Base-by-base conservation (phyloP, 2,329 filamentous ascomycete genomes). In the Colletotrichum lindemuthianum region DNA sequence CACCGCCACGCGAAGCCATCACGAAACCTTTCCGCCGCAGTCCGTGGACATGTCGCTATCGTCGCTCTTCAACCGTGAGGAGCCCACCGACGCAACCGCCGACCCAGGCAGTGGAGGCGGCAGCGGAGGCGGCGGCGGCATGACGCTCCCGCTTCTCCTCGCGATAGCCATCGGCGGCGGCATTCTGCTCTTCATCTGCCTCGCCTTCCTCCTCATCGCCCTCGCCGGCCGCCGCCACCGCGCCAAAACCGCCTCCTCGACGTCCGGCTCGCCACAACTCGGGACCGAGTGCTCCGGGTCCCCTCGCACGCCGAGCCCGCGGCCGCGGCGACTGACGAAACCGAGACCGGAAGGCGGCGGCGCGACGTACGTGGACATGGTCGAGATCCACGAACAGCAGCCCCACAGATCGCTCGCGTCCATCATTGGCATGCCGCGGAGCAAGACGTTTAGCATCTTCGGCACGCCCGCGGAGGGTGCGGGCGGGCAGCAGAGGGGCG, bases 91-190 rank as follows among this genome's bases (percentile, higher is more conserved):
- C 44, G 15, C 33, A 13, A 8, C 41, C 41, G 11, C 47, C 3
- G 6, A 9, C 41, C 43, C 53, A 33, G 53, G n/a, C 43, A 11
- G n/a, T 12, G 44, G 6, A 13, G 49, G 33, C n/a, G 15, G 43
- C 32, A 40, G n/a, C 7, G 40, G 34, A 34, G 43, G 43, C 1
- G 16, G 44, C 32, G 48, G 65, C 50, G 60, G 52, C 9, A 65
- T 68, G 48, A 59, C 74, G 8, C 60, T 80, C 11, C 75, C 76
- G n/a, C 77, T 75, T 72, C 66, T 82, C 13, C 73, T 85, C 39
- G 77, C 77, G 58, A 81, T 86, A 58, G 79, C 79, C 11, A 67
- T 87, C 33, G 78, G 78, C 37, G 82, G 82, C n/a, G 80, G 81
- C 13, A 69, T 82, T 2, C 57, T 84, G 7, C 63, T 86, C 12